These are phyloP conservation scores for Wickerhamiella kurtzmanii DNA, from an alignment of 805 yeast genomes.

Conservation along the genomic window DNA sequence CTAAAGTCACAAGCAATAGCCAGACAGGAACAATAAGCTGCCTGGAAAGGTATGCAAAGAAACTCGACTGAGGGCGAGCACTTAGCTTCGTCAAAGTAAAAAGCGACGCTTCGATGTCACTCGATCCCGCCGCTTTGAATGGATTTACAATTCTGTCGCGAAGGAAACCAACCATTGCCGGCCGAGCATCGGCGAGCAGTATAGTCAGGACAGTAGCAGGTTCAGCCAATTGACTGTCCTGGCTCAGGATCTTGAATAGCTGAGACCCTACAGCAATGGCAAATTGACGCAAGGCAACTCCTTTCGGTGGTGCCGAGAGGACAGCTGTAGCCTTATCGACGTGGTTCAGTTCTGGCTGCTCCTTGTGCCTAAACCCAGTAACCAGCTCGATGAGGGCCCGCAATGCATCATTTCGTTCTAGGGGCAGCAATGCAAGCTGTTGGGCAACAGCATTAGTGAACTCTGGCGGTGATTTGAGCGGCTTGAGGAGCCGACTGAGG, in stretches of 20 bases:
- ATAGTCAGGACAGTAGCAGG: constrained; percentile 6
- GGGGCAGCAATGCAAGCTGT: constrained; percentile 41
- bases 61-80: background rate
- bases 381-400: constrained; percentile 60
- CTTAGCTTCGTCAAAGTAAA: constrained; percentile 10
- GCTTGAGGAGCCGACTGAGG: constrained; percentile 40
- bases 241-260: constrained; percentile 38
- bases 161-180: constrained; percentile 12
- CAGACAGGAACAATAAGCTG: constrained; percentile 14
- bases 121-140: constrained; percentile 1
- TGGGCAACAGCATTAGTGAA: constrained; percentile 36
- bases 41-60: constrained; percentile 5
- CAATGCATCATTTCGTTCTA: constrained; percentile 55
- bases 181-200: constrained; percentile 5
- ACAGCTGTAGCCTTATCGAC: constrained; percentile 55
- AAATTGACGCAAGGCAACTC: constrained; percentile 36
- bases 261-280: constrained; percentile 50
- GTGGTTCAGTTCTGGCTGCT: constrained; percentile 51
- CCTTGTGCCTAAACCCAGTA: constrained; percentile 62
- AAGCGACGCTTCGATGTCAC: constrained; percentile 5
- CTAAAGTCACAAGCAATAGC: constrained; percentile 15
- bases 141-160: constrained; percentile 12
- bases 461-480: constrained; percentile 27
- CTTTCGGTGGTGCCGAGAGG: constrained; percentile 48
- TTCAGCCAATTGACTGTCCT: constrained; percentile 19